Percentiles rank a stretch among this genome's conserved stretches.
Conservation (phyloP, 2,329 filamentous ascomycete species). For the Aspergillus caelatus region DNA sequence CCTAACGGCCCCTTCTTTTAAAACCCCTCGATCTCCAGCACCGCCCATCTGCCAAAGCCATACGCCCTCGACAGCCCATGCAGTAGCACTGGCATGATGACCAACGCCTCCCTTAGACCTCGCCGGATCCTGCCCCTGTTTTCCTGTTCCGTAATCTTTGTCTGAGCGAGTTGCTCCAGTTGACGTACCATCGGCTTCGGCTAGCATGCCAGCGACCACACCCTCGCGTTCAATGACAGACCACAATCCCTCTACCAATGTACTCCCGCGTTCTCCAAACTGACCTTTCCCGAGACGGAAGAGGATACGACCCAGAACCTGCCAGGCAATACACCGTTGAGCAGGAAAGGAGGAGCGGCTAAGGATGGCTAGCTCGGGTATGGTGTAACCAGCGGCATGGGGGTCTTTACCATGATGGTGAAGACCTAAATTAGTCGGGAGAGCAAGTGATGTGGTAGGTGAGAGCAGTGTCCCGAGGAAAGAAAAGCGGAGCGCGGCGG, state of each 20-base stretch:
- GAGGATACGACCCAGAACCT: slow-evolving; percentile 82
- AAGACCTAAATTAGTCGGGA: slow-evolving; percentile 77
- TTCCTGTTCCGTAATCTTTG: slow-evolving; percentile 30
- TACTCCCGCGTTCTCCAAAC: slow-evolving; percentile 63
- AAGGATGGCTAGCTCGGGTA: slow-evolving; percentile 80
- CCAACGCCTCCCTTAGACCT: slow-evolving; percentile 33
- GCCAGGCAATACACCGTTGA: slow-evolving; percentile 88
- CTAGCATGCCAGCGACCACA: slow-evolving; percentile 74
- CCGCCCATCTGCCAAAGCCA: slow-evolving; percentile 82
- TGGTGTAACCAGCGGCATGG: slow-evolving; percentile 90
- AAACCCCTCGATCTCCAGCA: slow-evolving; percentile 48
- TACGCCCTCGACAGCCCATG: slow-evolving; percentile 84
- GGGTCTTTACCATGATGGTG: slow-evolving; percentile 94
- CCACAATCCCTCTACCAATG: slow-evolving; percentile 81
- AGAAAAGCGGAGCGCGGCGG: slow-evolving; percentile 83
- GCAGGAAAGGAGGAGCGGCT: slow-evolving; percentile 80
- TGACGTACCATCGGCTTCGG: slow-evolving; percentile 64
- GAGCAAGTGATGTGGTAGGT: slow-evolving; percentile 70
- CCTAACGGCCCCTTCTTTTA: slow-evolving; percentile 37
- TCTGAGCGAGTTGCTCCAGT: slow-evolving; percentile 35
- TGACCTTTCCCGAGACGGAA: slow-evolving; percentile 79
- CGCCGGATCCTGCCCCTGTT: neutral
- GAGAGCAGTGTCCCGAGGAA: slow-evolving; percentile 81
- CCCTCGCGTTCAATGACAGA: slow-evolving; percentile 72
- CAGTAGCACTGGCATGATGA: slow-evolving; percentile 75